These are phyloP conservation scores for Tetracladium setigerum DNA, from an alignment of 495 filamentous ascomycete species.

Conservation along the genomic window DNA sequence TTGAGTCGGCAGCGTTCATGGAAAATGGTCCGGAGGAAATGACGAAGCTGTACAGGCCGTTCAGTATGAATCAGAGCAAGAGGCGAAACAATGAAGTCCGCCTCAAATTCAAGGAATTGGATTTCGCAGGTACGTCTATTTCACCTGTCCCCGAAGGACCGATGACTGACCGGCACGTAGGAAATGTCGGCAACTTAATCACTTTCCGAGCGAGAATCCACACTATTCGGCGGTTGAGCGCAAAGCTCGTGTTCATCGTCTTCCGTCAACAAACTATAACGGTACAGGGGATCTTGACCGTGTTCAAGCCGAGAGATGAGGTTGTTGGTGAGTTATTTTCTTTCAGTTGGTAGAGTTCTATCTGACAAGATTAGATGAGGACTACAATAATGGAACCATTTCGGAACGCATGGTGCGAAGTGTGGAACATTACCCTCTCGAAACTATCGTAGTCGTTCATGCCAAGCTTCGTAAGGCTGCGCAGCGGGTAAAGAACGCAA, in stretches of 20 bases:
- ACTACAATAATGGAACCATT: conserved; percentile 12
- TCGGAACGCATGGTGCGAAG: conserved; percentile 79
- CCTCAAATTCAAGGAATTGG: conserved; percentile 17
- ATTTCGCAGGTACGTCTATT: conserved; percentile 12
- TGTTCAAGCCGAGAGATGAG: conserved; percentile 39
- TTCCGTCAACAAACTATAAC: conserved; percentile 46
- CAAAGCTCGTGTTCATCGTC: conserved; percentile 82
- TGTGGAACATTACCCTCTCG: conserved; percentile 67
- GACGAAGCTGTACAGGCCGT: conserved; percentile 24
- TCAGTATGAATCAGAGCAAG: conserved; percentile 24
- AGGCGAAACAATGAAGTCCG: conserved; percentile 18
- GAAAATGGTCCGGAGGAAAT: conserved; percentile 44
- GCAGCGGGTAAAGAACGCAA: conserved; percentile 71
- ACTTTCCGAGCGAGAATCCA: conserved; percentile 79
- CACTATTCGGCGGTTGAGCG: conserved; percentile 75
- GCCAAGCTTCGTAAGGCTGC: conserved; percentile 67
- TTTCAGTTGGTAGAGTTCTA: background rate
- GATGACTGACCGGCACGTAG: conserved; percentile 27
- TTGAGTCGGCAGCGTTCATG: conserved; percentile 38
- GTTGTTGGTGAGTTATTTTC: conserved; percentile 10
- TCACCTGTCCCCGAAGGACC: background rate
- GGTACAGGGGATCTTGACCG: conserved; percentile 70
- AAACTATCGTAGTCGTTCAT: conserved; percentile 72
- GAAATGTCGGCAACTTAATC: conserved; percentile 53
- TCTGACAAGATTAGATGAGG: background rate